phyloP scores from a whole-genome alignment of 352 stramenopile species.

The Chrysophaeum taylorii region DNA sequence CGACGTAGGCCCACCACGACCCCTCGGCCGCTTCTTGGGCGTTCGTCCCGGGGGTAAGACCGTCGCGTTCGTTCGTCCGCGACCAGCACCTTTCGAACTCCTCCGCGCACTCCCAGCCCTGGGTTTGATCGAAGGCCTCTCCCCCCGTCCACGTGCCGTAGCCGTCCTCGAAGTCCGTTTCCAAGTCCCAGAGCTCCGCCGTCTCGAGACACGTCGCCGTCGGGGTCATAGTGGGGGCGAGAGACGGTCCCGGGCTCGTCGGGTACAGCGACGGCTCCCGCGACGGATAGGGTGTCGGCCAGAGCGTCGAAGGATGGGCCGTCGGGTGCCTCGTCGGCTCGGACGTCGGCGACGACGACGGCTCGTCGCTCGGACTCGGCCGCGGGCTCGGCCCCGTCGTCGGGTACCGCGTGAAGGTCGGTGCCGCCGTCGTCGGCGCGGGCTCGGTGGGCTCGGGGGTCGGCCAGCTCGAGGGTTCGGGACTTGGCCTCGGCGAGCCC shows the following conservation, averaged over 20 bases:
- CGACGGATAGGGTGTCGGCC: neutral
- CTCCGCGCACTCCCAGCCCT: neutral
- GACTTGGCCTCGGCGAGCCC: neutral
- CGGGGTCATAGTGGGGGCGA: neutral
- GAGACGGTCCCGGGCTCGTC: too few relatives aligned
- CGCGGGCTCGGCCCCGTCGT: neutral
- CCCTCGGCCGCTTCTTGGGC: neutral
- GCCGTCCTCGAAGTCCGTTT: slow-evolving; percentile 2
- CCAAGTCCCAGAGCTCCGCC: neutral
- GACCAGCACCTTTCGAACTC: neutral
- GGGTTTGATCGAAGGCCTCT: neutral
- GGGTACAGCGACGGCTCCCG: neutral
- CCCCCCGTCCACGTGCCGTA: neutral
- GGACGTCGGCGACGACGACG: neutral
- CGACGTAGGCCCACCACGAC: neutral
- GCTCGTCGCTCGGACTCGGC: neutral
- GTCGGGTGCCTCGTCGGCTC: neutral
- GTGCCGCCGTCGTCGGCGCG: neutral
- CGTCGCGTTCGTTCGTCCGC: neutral
- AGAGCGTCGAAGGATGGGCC: neutral
- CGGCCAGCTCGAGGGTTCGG: neutral
- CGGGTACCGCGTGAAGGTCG: too few relatives aligned
- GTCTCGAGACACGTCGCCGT: neutral
- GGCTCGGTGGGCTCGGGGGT: neutral
- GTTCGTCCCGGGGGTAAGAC: neutral